Base-by-base conservation (phyloP, 176 grass and related monocot species). In the Oryza coarctata region DNA sequence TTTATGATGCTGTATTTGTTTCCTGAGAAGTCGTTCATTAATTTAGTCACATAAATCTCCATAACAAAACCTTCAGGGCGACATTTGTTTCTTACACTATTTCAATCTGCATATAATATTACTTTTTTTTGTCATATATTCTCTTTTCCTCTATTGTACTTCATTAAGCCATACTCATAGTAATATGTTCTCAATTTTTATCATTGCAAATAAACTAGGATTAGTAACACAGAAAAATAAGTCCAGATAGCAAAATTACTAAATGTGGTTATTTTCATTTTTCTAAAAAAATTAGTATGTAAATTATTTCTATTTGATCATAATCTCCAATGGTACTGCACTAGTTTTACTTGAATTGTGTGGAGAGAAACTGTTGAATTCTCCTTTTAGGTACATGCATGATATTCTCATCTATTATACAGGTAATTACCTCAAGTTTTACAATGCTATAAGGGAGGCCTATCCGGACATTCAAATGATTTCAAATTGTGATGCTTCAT, bases 381-480 rank as follows among this genome's bases (percentile, higher is more conserved):
- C 34, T 65, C 32, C 7, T 77, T 68, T 25, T 52, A 80, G 60
- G 32, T 52, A 10, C 2, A 40, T 88, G 40, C 7, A 40, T 88
- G 40, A 85, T 73, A 8, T 75, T 65, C 22, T 33, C 35, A 80
- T 5, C 75, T 31, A 45, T 70, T 87, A 38, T 73, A 75, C 68
- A 97, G 94, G 83, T 31, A 88, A 97, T 52, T 97, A 97, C 35
- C 52, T 91, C 35, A 89, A 89, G 68, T 97, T 97, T 34, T 93
- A 91, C 49, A 74, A 78, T 82, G 94, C 89, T 57, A 91, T 97
- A 85, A 81, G 84, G 62, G 83, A 57, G 71, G 84, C 86, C 30
- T 94, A 97, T 84, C 89, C 89, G 38, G 91, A 91, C 44, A 97
- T 97, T 82, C 86, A 91, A 62, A 73, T 97, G 31, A 93, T 97